Evolutionary conservation across 2,329 filamentous ascomycete genomes (phyloP), one percentile per base, ranked within the genome.

Genomic region (Trichoderma sp.): DNA sequence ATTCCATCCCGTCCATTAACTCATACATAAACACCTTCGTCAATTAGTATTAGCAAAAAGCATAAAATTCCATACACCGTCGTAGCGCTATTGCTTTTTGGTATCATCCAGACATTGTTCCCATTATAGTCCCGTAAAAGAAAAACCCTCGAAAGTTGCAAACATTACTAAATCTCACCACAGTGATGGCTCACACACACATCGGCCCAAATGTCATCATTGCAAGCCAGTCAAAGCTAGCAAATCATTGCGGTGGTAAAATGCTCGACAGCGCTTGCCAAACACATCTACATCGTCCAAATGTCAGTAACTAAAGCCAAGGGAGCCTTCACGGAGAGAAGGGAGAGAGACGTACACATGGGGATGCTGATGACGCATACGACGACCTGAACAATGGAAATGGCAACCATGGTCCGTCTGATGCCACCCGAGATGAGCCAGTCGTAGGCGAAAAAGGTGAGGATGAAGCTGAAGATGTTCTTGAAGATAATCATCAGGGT

Each of bases 401-500:
- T 85, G 22, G 87, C 84, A 64, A 91, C 84, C 79, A 97, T 94
- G 0, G 81, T 82, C 5, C 78, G 77, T 56, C 85, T 83, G 69
- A 88, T 86, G n/a, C 89, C 87, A 2, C 87, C 87, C 1, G 80
- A 71, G 10, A 90, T 84, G 29, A 97, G 84, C 94, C 94, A 97
- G 67, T 93, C 84, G 74, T 92, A 97, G 1, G 92, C 93, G 72
- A 87, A 90, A 77, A 90, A 96, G 0, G 94, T 97, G 67, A 97
- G 82, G 7, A 89, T 87, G 74, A 96, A 97, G 70, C 90, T 92
- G 81, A 97, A 97, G 70, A 97, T 86, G 79, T 97, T 97, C 80
- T 97, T 97, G 84, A 97, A 97, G 64, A 97, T 89, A 71, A 97
- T 86, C 77, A 95, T 87, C 79, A 92, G 92, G 0, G 93, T 97